Evolutionary conservation across 2,329 filamentous ascomycete genomes (phyloP).

Genomic region (Colletotrichum sp.): DNA sequence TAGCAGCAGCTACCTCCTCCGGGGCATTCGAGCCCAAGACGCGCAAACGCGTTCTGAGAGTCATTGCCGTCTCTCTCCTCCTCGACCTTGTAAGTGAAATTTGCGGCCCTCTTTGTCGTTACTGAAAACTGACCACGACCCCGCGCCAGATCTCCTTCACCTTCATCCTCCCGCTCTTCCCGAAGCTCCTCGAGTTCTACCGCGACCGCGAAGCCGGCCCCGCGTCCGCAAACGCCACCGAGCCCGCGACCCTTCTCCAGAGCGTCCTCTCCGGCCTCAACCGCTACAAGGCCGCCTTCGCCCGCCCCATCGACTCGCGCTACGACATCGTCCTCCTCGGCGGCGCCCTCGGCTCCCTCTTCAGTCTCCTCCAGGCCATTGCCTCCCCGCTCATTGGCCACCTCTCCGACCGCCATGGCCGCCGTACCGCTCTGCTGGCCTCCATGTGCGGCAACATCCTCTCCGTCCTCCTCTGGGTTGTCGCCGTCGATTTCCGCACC

Average conservation of each 20-base stretch:
- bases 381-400: constrained; percentile 90
- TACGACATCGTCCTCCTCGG: constrained; percentile 97
- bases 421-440: constrained; percentile 83
- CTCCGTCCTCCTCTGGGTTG: constrained; percentile 92
- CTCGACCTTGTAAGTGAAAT: constrained; percentile 80
- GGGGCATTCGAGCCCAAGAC: constrained; percentile 52
- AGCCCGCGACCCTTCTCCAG: constrained; percentile 72
- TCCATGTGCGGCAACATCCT: constrained; percentile 94
- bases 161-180: constrained; percentile 96
- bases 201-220: constrained; percentile 75
- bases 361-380: constrained; percentile 90
- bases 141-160: constrained; percentile 86
- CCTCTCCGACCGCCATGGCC: constrained; percentile 87
- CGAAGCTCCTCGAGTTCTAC: constrained; percentile 95
- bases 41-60: constrained; percentile 82
- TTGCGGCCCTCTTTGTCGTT: not conserved
- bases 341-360: constrained; percentile 90
- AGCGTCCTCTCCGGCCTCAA: constrained; percentile 84
- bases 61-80: constrained; percentile 88
- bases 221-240: constrained; percentile 44
- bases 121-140: not conserved
- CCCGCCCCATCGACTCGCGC: constrained; percentile 89
- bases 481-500: constrained; percentile 91
- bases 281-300: constrained; percentile 92
- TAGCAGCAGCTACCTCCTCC: constrained; percentile 38